Evolutionary conservation across 768 basidiomycete genomes (phyloP).

Genomic region (Leccinellum albellum): DNA sequence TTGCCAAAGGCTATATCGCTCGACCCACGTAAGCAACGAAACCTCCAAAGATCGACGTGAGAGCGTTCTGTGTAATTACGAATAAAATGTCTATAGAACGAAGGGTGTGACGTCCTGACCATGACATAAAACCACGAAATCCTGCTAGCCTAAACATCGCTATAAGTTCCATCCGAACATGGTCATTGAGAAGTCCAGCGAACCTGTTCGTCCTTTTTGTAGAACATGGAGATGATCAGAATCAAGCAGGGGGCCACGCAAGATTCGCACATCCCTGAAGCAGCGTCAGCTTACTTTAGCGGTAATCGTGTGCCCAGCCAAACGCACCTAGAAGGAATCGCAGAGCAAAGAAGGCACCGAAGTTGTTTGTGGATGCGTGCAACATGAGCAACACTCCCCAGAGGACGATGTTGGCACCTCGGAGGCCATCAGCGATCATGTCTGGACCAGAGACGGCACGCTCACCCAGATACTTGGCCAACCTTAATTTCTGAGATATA

Average conservation of each 20-base stretch:
- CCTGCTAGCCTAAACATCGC: constrained; percentile 41
- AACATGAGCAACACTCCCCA: constrained; percentile 62
- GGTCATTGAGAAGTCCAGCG: not conserved
- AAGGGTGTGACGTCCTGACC: constrained; percentile 32
- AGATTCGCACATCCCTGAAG: constrained; percentile 60
- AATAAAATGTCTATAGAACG: not conserved
- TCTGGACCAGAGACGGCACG: not conserved
- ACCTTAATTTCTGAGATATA: constrained; percentile 55
- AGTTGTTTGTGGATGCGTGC: constrained; percentile 53
- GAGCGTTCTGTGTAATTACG: constrained; percentile 44
- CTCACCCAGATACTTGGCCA: constrained; percentile 61
- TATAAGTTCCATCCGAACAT: constrained; percentile 2
- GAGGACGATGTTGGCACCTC: constrained; percentile 53
- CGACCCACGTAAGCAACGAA: constrained; percentile 55
- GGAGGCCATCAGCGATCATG: not conserved
- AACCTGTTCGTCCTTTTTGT: constrained; percentile 64
- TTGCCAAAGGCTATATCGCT: not conserved
- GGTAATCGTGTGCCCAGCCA: not conserved
- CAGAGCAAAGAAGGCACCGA: constrained; percentile 59
- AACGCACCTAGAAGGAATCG: constrained; percentile 54
- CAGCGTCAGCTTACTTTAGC: not conserved
- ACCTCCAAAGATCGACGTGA: constrained; percentile 59
- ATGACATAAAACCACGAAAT: constrained; percentile 68
- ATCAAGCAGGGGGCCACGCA: constrained; percentile 63
- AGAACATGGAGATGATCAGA: constrained; percentile 63